These are phyloP conservation scores for Lolium perenne DNA, from an alignment of 176 grass and related monocot genomes.

Conservation along the genomic window DNA sequence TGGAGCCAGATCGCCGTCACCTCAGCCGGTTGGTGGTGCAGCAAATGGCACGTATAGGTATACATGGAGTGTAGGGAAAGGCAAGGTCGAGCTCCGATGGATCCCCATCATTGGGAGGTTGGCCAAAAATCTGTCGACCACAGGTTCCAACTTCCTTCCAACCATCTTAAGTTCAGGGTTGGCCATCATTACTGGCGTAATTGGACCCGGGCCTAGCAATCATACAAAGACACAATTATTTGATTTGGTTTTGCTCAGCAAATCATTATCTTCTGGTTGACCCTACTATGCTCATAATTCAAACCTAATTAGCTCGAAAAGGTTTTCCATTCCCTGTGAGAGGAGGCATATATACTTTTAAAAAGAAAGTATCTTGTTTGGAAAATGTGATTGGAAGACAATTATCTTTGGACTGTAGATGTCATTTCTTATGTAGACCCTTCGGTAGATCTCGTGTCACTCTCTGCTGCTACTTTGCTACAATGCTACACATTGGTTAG, in stretches of 20 bases:
- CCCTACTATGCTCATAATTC: slow-evolving; percentile 35
- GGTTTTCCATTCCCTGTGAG: not conserved
- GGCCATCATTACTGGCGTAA: slow-evolving; percentile 44
- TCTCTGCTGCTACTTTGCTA: slow-evolving; percentile 45
- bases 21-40: slow-evolving; percentile 40
- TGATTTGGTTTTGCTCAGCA: slow-evolving; percentile 54
- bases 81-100: slow-evolving; percentile 40
- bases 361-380: not conserved
- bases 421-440: not conserved
- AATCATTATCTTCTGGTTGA: slow-evolving; percentile 29
- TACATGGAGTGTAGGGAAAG: slow-evolving; percentile 52
- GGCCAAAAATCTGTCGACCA: slow-evolving; percentile 8
- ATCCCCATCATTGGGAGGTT: slow-evolving; percentile 53
- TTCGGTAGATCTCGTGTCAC: slow-evolving; percentile 43
- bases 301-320: slow-evolving; percentile 37
- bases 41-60: slow-evolving; percentile 43
- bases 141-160: slow-evolving; percentile 17
- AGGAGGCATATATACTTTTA: not conserved
- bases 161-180: slow-evolving; percentile 43
- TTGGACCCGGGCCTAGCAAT: slow-evolving; percentile 40
- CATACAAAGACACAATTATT: slow-evolving; percentile 44
- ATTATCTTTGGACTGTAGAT: slow-evolving; percentile 18
- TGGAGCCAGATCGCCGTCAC: slow-evolving; percentile 37
- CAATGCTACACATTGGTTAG: slow-evolving; percentile 23
- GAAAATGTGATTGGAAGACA: slow-evolving; percentile 12